Percentiles rank a stretch among this genome's conserved stretches.
phyloP scores from a whole-genome alignment of 2,329 filamentous ascomycete genomes.

The Aspergillus ochraceus region DNA sequence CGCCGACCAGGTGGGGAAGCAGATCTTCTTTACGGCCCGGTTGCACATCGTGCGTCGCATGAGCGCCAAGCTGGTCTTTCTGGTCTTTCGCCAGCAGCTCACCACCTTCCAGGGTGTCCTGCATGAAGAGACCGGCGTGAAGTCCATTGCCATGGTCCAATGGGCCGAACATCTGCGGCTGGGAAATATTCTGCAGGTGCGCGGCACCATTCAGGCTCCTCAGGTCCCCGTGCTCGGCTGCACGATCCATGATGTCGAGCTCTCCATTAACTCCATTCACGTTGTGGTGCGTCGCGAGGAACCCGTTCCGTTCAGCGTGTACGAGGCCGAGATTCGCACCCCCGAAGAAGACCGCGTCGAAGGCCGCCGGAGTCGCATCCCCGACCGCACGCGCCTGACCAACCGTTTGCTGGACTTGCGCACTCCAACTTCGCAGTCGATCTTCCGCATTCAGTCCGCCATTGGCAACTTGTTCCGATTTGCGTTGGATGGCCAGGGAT shows the following conservation, averaged over 20 bases:
- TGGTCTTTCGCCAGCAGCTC: conserved; percentile 82
- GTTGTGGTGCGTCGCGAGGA: conserved; percentile 62
- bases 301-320: conserved; percentile 67
- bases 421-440: conserved; percentile 80
- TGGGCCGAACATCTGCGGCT: conserved; percentile 82
- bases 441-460: conserved; percentile 82
- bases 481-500: conserved; percentile 71
- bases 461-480: conserved; percentile 78
- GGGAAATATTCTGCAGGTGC: conserved; percentile 76
- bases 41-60: conserved; percentile 79
- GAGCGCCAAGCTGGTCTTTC: conserved; percentile 78
- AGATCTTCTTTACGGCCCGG: conserved; percentile 67
- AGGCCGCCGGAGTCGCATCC: conserved; percentile 61
- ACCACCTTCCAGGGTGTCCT: conserved; percentile 83
- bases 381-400: conserved; percentile 70
- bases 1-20: conserved; percentile 55
- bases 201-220: conserved; percentile 70
- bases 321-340: conserved; percentile 65
- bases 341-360: conserved; percentile 57
- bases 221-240: conserved; percentile 74
- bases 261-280: conserved; percentile 67
- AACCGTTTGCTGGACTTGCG: conserved; percentile 83
- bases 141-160: conserved; percentile 74
- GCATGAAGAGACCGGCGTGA: conserved; percentile 57
- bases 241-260: conserved; percentile 72